These are phyloP conservation scores for Prinsepia uniflora DNA, from an alignment of 306 rosid species.

Conservation along the genomic window DNA sequence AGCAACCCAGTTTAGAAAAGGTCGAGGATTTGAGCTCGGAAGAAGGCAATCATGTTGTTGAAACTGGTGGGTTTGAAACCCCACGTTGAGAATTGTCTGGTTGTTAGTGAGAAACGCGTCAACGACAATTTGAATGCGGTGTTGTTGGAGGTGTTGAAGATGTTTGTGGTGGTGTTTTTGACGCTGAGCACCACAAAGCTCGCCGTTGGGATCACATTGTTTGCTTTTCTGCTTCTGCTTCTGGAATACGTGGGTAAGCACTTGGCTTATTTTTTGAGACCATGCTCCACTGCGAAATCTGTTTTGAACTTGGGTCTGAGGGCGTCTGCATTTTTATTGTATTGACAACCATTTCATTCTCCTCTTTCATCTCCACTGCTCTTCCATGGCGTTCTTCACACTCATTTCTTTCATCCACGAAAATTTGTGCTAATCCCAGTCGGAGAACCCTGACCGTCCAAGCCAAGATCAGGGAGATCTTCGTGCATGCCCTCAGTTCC, in stretches of 20 bases:
- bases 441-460: conserved; percentile 45
- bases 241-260: conserved; percentile 45
- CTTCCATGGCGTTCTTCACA: conserved; percentile 38
- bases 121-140: not conserved
- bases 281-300: conserved; percentile 17
- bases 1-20: not conserved
- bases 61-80: not conserved
- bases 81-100: not conserved
- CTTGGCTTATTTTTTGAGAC: conserved; percentile 22
- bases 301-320: conserved; percentile 13
- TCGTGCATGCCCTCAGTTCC: conserved; percentile 95
- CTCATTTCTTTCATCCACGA: conserved; percentile 15
- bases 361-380: conserved; percentile 46
- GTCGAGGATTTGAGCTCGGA: not conserved
- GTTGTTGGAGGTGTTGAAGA: conserved; percentile 25
- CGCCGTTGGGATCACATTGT: conserved; percentile 55
- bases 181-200: conserved; percentile 40
- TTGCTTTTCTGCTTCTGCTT: conserved; percentile 56
- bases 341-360: conserved; percentile 48
- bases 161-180: conserved; percentile 36
- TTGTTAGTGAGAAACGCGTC: not conserved
- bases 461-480: conserved; percentile 20
- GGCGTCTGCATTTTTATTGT: not conserved
- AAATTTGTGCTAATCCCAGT: conserved; percentile 36
- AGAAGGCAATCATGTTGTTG: not conserved